Conservation (phyloP, 208 protist genomes). For the Leishmania braziliensis region DNA sequence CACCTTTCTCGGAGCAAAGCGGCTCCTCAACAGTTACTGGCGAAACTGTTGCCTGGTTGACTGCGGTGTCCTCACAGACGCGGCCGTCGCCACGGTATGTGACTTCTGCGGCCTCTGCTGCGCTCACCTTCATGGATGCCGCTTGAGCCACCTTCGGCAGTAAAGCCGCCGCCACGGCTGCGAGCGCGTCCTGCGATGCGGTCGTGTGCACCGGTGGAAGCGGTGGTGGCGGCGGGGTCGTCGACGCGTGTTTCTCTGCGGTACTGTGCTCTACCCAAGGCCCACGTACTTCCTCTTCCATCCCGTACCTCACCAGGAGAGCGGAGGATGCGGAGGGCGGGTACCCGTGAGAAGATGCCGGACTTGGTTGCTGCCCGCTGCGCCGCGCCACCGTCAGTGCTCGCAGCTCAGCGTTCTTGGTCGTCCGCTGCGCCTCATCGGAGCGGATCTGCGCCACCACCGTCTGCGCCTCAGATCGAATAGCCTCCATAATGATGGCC, state of each 20-base stretch:
- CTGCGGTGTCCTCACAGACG: neutral
- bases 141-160: constrained; percentile 11
- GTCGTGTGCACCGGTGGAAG: constrained; percentile 13
- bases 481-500: constrained; percentile 35
- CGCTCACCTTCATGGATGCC: neutral
- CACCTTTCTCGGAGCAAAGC: neutral
- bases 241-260: neutral
- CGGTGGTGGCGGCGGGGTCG: constrained; percentile 5
- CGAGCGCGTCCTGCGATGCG: constrained; percentile 10
- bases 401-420: constrained; percentile 24
- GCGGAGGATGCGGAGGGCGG: neutral
- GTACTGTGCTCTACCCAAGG: neutral
- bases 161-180: constrained; percentile 10
- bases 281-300: neutral
- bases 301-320: neutral
- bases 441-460: constrained; percentile 48
- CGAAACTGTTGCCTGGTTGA: neutral
- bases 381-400: constrained; percentile 16
- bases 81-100: neutral
- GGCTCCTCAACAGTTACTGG: neutral
- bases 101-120: neutral
- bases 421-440: constrained; percentile 25
- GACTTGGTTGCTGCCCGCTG: neutral
- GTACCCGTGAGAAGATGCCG: neutral
- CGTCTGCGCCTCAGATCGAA: constrained; percentile 39